These are phyloP conservation scores for Elongisporangium undulatum DNA, from an alignment of 352 stramenopile species.

Conservation along the genomic window DNA sequence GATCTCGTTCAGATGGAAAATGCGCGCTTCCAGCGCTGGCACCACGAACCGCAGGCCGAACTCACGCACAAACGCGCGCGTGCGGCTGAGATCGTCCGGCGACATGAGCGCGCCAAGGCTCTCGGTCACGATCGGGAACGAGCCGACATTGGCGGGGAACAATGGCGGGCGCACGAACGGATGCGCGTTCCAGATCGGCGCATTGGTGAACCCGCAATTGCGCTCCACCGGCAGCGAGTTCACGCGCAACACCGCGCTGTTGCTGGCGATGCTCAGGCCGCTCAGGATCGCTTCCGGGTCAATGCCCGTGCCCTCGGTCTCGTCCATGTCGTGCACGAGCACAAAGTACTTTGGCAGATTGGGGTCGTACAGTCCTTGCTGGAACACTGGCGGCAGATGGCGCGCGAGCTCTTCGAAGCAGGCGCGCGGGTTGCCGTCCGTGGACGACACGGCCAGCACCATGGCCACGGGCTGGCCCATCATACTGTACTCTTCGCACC, in stretches of 20 bases:
- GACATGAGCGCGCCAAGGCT: constrained; percentile 48
- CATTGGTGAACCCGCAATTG: constrained; percentile 20
- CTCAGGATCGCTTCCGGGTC: constrained; percentile 73
- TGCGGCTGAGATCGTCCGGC: constrained; percentile 53
- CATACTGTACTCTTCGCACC: constrained; percentile 77
- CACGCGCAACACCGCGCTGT: constrained; percentile 55
- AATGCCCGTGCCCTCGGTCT: constrained; percentile 76
- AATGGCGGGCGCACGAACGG: constrained; percentile 58
- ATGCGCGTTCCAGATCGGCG: constrained; percentile 38
- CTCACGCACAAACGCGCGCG: constrained; percentile 71
- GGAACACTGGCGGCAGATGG: constrained; percentile 55
- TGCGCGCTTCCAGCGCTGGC: constrained; percentile 72
- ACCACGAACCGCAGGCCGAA: constrained; percentile 79
- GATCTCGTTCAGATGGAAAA: constrained; percentile 84
- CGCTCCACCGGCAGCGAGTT: constrained; percentile 52
- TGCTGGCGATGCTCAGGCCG: constrained; percentile 55
- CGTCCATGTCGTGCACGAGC: constrained; percentile 81
- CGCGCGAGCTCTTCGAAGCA: constrained; percentile 68
- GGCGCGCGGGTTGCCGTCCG: constrained; percentile 71
- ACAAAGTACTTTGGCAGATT: constrained; percentile 85
- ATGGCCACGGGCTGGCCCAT: constrained; percentile 69
- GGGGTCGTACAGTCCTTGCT: constrained; percentile 73
- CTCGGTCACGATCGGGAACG: constrained; percentile 22
- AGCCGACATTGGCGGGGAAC: constrained; percentile 29
- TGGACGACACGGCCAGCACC: constrained; percentile 78